Base-by-base conservation (phyloP, 2,329 filamentous ascomycete genomes). In the Davidsoniella virescens region DNA sequence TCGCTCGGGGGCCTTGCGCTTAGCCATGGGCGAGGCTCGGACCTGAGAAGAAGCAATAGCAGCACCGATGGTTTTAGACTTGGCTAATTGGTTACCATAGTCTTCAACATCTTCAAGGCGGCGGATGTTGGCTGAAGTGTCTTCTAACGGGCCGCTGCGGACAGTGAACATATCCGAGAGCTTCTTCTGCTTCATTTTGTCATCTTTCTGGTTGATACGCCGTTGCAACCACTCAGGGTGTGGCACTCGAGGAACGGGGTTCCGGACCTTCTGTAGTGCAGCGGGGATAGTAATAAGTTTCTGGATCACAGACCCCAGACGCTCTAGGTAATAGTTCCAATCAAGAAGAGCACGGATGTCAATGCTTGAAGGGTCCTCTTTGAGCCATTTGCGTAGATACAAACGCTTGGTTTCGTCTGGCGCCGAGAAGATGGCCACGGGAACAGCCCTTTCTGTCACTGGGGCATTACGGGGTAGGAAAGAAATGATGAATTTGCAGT, bases 401-500 rank as follows among this genome's bases (percentile, higher is more conserved):
- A 81, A 78, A 46, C 86, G 78, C 67, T 95, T 96, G 52, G 93
- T 82, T 5, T 78, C 76, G 51, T 88, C 81, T 51, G 96, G 90
- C 0, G 92, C 87, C 0, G 92, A 95, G 65, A 98, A 96, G 54
- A 99, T 98, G 17, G 92, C 87, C 4, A 98, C 87, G 0, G 92
- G 92, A 53, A 98, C 77, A 18, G 92, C 92, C 59, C 92, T 76
- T 57, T 98, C 93, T 0, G 92, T 98, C 54, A 98, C 88, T 1
- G 92, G 90, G 0, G 90, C 86, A 60, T 85, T 85, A 60, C 80
- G 84, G 3, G 92, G 92, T 55, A 76, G 78, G 12, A 87, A 76
- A 47, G 88, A 94, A 60, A 99, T 95, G 63, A 99, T 95, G 65
- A 96, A 99, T 66, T 96, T 96, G 80, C 92, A 99, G 69, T 98